Evolutionary conservation across 2,329 filamentous ascomycete species (phyloP), one percentile per base, ranked within the genome.

Genomic region (Cyanodermella asteris): DNA sequence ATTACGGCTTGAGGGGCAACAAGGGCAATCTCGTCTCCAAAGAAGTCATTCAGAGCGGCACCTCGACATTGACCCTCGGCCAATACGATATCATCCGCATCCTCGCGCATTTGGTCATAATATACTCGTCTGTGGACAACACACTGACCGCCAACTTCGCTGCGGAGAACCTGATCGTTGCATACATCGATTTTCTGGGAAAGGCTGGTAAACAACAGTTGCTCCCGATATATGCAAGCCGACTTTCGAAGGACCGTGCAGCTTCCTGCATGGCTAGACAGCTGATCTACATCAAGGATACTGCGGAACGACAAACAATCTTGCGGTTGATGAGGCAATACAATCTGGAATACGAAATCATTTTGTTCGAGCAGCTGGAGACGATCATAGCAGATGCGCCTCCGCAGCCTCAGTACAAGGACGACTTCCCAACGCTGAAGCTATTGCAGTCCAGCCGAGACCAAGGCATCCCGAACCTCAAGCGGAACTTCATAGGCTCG

Each of bases 151-250:
- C 17, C 51, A 55, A n/a, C n/a, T n/a, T n/a, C 25, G 59, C 59
- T 10, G 62, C 71, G 34, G 74, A 91, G 39, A 78, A 76, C 38
- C 67, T 84, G 23, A 56, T 93, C 26, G 68, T 74, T 1, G 71
- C 67, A 4, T 94, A 94, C 43, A 73, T 90, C 28, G 74, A 75
- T 37, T 71, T 75, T 31, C 52, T 97, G 18, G 68, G 76, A 21
- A 59, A 73, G 23, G 64, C 66, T 10, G 66, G 69, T 17, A 65
- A 87, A 27, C 67, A 74, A 30, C 72, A 84, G 33, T 52, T 87
- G 20, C 74, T 91, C 28, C 82, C 87, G 1, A 55, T 91, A 1
- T 97, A 97, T 45, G 82, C 77, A 33, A 80, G 80, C 6, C 72
- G 78, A 37, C 56, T 97, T 8, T 59, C 65, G 7, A 51, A 58